A percentile compares a stretch with the other conserved stretches of the same genome.
Conservation (phyloP, 257 asterid genomes). For the Lavandula angustifolia region DNA sequence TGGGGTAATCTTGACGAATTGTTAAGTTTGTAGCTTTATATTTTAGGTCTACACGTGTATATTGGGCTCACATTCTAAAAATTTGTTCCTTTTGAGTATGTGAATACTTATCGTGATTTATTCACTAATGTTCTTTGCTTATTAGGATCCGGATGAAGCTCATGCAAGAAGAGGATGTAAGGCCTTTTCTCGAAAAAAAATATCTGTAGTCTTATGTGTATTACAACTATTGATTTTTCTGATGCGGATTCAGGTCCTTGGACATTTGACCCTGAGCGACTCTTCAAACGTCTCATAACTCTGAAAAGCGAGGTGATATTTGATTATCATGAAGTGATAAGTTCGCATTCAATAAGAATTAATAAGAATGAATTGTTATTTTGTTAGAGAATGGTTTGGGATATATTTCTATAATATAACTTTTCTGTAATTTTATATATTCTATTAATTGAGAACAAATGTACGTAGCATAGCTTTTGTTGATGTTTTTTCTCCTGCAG, state of each 20-base stretch:
- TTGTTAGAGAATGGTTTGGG: conserved; percentile 15
- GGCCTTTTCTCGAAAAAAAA: conserved; percentile 29
- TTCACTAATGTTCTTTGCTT: conserved; percentile 35
- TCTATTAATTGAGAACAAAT: not conserved
- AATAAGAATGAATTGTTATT: conserved; percentile 11
- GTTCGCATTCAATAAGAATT: not conserved
- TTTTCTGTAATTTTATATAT: not conserved
- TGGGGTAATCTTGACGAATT: conserved; percentile 5
- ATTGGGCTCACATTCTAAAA: conserved; percentile 16
- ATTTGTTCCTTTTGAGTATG: not conserved
- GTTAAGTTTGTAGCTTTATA: not conserved
- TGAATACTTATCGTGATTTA: conserved; percentile 28
- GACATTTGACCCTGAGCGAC: conserved; percentile 83
- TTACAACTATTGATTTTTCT: conserved; percentile 28
- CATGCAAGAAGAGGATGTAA: conserved; percentile 97
- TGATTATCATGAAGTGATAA: conserved; percentile 27
- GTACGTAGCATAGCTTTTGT: conserved; percentile 11
- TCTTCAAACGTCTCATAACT: conserved; percentile 62
- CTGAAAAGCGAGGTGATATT: conserved; percentile 62
- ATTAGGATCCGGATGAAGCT: conserved; percentile 90
- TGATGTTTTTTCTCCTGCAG: conserved; percentile 39
- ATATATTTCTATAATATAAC: not conserved
- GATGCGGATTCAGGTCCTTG: conserved; percentile 76
- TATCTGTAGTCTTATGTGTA: conserved; percentile 23
- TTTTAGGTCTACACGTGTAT: not conserved